Base-by-base conservation (phyloP, 192 early-diverging fungal genomes). In the Allomyces javanicus region DNA sequence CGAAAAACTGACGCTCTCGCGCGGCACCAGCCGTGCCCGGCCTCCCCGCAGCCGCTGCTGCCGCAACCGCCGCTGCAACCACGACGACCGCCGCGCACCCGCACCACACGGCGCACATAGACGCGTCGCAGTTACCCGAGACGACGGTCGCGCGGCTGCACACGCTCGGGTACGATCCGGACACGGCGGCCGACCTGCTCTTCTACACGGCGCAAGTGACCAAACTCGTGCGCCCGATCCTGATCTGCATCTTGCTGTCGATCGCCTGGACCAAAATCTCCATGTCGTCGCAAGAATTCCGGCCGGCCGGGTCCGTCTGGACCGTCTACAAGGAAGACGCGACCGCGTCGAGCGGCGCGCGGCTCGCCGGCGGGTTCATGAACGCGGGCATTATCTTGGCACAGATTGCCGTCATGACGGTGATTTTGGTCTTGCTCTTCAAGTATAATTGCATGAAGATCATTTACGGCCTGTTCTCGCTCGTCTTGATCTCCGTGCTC, bases 371-470 rank as follows among this genome's bases (percentile, higher is more conserved):
- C 17, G 12, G 17, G 50, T 62, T 69, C n/a, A 21, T 24, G 22
- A 69, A 69, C 40, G 68, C 68, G 2, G 40, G 58, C 1, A 14
- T 69, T 4, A 68, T 69, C 25, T 25, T 69, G n/a, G 63, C 64
- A 14, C 64, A 69, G 27, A 67, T 69, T 25, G 43, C 64, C 0
- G 55, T 69, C 9, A 63, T 63, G 24, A 69, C 68, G n/a, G 55
- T 69, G 45, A 14, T 69, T 7, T 24, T 69, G 24, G 44, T 69
- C 19, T 9, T 58, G 11, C 61, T 69, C 44, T 69, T 69, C 44
- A 66, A 69, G 58, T 69, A 33, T 43, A 69, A 69, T 62, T 67
- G 65, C 61, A 67, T 66, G 61, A 68, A 55, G 43, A 24, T 67
- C 24, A 21, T 69, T 5, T 69, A 63, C 44, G 68, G 68, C 26